Percentiles rank a stretch among this genome's conserved stretches.
Evolutionary conservation across 495 filamentous ascomycete genomes (phyloP).

Genomic region (Talaromyces adpressus): DNA sequence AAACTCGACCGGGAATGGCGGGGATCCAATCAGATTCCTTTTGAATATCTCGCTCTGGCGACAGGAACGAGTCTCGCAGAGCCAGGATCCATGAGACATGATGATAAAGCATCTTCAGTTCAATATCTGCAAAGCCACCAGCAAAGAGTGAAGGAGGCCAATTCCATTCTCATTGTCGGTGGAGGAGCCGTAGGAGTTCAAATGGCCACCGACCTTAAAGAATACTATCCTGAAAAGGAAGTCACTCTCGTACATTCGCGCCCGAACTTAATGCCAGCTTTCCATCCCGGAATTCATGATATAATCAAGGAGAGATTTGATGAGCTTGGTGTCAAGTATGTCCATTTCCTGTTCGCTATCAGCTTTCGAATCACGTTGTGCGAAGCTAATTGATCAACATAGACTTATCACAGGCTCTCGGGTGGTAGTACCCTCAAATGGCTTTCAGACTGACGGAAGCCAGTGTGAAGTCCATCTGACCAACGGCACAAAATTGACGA

Average conservation of each 20-base stretch:
- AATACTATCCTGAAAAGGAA: conserved; percentile 48
- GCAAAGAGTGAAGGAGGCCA: conserved; percentile 23
- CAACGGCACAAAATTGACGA: conserved; percentile 25
- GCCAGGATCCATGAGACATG: conserved; percentile 37
- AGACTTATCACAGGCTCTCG: conserved; percentile 30
- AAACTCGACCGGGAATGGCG: conserved; percentile 43
- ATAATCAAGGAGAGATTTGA: conserved; percentile 36
- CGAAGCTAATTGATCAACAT: neutral
- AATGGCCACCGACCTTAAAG: conserved; percentile 54
- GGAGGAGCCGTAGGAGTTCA: conserved; percentile 58
- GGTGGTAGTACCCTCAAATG: conserved; percentile 21
- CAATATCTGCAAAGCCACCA: conserved; percentile 34
- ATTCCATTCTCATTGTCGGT: conserved; percentile 49
- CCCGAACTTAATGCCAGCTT: conserved; percentile 42
- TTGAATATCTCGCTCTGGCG: conserved; percentile 40
- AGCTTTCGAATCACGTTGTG: neutral
- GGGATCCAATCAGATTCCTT: conserved; percentile 31
- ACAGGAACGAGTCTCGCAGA: conserved; percentile 39
- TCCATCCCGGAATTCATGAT: conserved; percentile 42
- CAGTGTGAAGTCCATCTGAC: conserved; percentile 26
- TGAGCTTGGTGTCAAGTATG: conserved; percentile 27
- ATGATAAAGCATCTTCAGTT: conserved; percentile 38
- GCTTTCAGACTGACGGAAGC: conserved; percentile 24
- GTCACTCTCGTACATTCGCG: conserved; percentile 54
- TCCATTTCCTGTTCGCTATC: neutral